Evolutionary conservation across 1,139 yeast genomes (phyloP).

Genomic region (Geotrichum fermentans): DNA sequence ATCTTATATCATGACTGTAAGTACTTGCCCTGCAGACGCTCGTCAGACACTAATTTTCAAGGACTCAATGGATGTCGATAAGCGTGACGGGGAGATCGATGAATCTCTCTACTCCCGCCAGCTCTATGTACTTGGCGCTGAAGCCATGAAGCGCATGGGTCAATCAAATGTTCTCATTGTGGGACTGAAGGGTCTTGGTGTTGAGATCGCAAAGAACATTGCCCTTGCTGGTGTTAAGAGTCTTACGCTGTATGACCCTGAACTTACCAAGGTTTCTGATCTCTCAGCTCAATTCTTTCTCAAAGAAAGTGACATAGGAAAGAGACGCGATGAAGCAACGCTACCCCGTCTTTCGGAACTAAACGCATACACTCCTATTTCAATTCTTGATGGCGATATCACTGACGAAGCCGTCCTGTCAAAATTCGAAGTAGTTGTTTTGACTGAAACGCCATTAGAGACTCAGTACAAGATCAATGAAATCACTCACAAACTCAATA

Average conservation of each 20-base stretch:
- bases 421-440: constrained; percentile 73
- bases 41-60: constrained; percentile 1
- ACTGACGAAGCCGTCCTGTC: constrained; percentile 42
- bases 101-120: constrained; percentile 22
- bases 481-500: constrained; percentile 65
- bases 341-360: constrained; percentile 67
- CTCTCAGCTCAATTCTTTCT: constrained; percentile 88
- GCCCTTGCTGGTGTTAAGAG: constrained; percentile 97
- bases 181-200: constrained; percentile 87
- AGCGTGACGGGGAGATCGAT: constrained; percentile 21
- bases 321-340: constrained; percentile 68
- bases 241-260: constrained; percentile 80
- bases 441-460: constrained; percentile 70
- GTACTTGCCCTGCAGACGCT: too few relatives aligned
- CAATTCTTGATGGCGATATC: constrained; percentile 54
- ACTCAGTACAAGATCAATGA: constrained; percentile 71
- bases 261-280: constrained; percentile 60
- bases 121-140: constrained; percentile 78
- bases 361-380: constrained; percentile 83
- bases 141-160: constrained; percentile 97
- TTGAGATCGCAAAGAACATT: constrained; percentile 93
- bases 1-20: too few relatives aligned
- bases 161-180: constrained; percentile 80
- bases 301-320: constrained; percentile 63
- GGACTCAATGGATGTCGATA: constrained; percentile 21